Evolutionary conservation across 2,329 filamentous ascomycete species (phyloP).

Genomic region (Ophiostoma ulmi): DNA sequence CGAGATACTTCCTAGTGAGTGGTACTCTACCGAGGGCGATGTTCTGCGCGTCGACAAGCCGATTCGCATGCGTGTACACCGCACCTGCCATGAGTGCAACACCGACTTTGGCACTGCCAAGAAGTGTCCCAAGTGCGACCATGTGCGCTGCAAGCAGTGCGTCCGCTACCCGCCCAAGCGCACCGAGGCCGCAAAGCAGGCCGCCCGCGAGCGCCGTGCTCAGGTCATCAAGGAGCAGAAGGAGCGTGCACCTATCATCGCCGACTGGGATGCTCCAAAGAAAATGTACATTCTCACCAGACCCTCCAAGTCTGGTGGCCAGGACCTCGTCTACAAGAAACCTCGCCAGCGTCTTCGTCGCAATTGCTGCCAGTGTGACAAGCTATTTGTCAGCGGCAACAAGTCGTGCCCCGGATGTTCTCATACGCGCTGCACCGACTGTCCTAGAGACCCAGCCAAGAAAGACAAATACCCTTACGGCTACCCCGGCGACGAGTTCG

Average conservation of each 20-base stretch:
- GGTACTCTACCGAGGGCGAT: constrained; percentile 49
- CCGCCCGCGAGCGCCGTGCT: constrained; percentile 48
- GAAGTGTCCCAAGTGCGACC: constrained; percentile 70
- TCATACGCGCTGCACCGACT: constrained; percentile 73
- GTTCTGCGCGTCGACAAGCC: constrained; percentile 66
- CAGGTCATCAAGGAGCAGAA: constrained; percentile 45
- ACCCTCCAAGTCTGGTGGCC: constrained; percentile 60
- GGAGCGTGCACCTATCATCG: constrained; percentile 50
- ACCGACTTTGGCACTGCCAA: constrained; percentile 67
- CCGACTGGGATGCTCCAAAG: constrained; percentile 45
- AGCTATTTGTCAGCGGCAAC: constrained; percentile 52
- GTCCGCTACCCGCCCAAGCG: constrained; percentile 66
- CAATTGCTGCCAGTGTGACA: constrained; percentile 69
- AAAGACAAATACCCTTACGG: constrained; percentile 64
- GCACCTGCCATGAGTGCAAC: constrained; percentile 75
- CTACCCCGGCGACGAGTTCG: constrained; percentile 62
- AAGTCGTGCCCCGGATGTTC: constrained; percentile 64
- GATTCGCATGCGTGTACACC: constrained; percentile 71
- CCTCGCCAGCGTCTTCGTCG: constrained; percentile 68
- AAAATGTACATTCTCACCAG: constrained; percentile 52
- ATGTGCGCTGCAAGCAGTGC: constrained; percentile 76
- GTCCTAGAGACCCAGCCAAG: constrained; percentile 70
- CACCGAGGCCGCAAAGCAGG: constrained; percentile 50
- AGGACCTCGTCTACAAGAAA: constrained; percentile 67
- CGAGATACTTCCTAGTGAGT: constrained; percentile 51